These are phyloP conservation scores for Microstegium vimineum DNA, from an alignment of 176 grass and related monocot genomes.

Conservation along the genomic window DNA sequence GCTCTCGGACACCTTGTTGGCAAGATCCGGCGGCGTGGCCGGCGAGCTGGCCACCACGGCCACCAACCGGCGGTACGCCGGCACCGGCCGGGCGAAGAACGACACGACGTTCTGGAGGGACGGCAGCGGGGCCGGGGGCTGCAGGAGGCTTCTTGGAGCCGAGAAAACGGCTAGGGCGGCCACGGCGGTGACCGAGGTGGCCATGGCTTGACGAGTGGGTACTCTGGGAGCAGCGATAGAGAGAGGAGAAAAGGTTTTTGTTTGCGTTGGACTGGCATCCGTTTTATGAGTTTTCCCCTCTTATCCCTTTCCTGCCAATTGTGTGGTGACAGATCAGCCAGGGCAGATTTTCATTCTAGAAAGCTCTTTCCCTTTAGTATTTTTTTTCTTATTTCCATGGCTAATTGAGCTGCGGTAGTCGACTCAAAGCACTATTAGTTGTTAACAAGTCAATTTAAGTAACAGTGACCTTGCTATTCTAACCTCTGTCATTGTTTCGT, in stretches of 20 bases:
- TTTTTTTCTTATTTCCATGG: background rate
- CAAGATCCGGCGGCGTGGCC: constrained; percentile 58
- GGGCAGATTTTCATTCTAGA: constrained; percentile 44
- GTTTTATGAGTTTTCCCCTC: constrained; percentile 27
- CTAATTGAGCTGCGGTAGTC: background rate
- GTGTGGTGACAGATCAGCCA: constrained; percentile 49
- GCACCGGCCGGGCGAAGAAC: constrained; percentile 6
- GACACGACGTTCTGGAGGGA: constrained; percentile 25
- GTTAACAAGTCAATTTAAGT: background rate
- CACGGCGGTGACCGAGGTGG: constrained; percentile 31
- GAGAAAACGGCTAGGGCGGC: constrained; percentile 33
- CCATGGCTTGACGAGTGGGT: constrained; percentile 26
- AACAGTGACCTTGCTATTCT: background rate
- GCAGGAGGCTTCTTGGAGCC: constrained; percentile 10
- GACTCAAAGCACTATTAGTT: background rate
- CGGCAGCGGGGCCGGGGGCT: background rate
- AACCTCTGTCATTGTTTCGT: background rate
- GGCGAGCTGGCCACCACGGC: constrained; percentile 13
- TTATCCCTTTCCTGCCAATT: constrained; percentile 51
- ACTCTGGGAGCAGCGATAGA: constrained; percentile 7
- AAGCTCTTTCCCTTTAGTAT: background rate
- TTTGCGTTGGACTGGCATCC: constrained; percentile 4
- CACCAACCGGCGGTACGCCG: constrained; percentile 28
- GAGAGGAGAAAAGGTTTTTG: background rate
- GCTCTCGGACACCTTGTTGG: constrained; percentile 80